These are phyloP conservation scores for Platanthera guangdongensis DNA, from an alignment of 106 monocot genomes.

Conservation along the genomic window DNA sequence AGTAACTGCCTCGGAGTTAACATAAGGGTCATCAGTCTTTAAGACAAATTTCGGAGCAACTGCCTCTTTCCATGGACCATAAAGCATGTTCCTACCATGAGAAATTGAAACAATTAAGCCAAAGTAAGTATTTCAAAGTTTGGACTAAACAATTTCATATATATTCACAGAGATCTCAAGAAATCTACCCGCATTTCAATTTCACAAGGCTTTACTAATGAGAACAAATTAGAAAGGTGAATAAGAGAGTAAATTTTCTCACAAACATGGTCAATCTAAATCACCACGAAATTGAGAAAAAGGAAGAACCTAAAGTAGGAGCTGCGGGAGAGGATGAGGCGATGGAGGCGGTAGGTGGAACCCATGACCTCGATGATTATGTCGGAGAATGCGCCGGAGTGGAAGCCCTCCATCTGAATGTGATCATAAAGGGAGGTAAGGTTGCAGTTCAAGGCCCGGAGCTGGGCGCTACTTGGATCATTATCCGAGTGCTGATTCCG, in stretches of 20 bases:
- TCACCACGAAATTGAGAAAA: constrained; percentile 3
- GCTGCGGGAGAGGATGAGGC: constrained; percentile 89
- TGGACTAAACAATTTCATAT: too few relatives aligned
- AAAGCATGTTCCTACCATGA: constrained; percentile 79
- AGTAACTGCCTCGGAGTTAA: constrained; percentile 75
- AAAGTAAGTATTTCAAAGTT: too few relatives aligned
- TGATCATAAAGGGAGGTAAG: constrained; percentile 84
- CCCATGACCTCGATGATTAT: constrained; percentile 79
- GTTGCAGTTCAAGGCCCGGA: constrained; percentile 72
- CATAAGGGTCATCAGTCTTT: constrained; percentile 82
- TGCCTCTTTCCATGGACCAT: constrained; percentile 99
- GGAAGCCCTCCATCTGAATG: constrained; percentile 83
- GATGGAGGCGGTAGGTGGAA: constrained; percentile 75
- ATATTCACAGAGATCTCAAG: too few relatives aligned
- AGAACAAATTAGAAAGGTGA: too few relatives aligned
- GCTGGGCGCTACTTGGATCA: constrained; percentile 42
- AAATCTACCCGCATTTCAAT: too few relatives aligned
- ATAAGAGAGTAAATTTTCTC: not conserved
- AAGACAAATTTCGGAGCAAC: constrained; percentile 63
- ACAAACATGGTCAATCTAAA: not conserved
- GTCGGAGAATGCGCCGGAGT: constrained; percentile 71
- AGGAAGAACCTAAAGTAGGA: constrained; percentile 72
- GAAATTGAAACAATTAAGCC: not conserved
- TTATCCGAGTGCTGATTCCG: constrained; percentile 21
- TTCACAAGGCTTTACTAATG: too few relatives aligned